These are phyloP conservation scores for Ogataea trehalophila DNA, from an alignment of 805 yeast species.

Conservation along the genomic window DNA sequence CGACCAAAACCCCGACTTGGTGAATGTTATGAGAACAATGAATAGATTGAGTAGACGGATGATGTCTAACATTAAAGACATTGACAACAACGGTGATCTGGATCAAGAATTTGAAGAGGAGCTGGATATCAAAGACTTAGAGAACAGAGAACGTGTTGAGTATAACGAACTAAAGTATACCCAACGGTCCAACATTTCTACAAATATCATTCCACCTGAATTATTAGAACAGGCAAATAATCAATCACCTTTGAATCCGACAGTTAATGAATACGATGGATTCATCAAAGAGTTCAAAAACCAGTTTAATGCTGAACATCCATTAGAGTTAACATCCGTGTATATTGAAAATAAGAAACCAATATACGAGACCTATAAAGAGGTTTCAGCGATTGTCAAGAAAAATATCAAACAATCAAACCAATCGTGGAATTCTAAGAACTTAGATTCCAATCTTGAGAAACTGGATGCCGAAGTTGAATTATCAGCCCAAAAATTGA, in stretches of 20 bases:
- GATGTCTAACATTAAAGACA: slow-evolving; percentile 52
- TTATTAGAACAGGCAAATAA: slow-evolving; percentile 10
- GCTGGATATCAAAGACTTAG: slow-evolving; percentile 47
- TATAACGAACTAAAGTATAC: slow-evolving; percentile 44
- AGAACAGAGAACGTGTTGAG: slow-evolving; percentile 41
- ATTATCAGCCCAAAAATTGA: slow-evolving; percentile 26
- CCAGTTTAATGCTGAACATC: slow-evolving; percentile 16
- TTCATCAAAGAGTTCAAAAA: slow-evolving; percentile 18
- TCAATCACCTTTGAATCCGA: slow-evolving; percentile 27
- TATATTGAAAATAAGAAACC: slow-evolving; percentile 27
- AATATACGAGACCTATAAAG: slow-evolving; percentile 39
- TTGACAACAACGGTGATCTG: slow-evolving; percentile 30
- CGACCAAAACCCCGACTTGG: slow-evolving; percentile 59
- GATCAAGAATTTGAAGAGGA: slow-evolving; percentile 40
- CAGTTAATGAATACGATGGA: slow-evolving; percentile 22
- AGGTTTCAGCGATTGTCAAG: slow-evolving; percentile 44
- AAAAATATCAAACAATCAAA: slow-evolving; percentile 51
- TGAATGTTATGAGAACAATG: slow-evolving; percentile 80
- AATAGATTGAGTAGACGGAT: slow-evolving; percentile 80
- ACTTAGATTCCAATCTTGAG: slow-evolving; percentile 14
- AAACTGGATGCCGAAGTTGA: slow-evolving; percentile 30
- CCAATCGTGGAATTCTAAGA: slow-evolving; percentile 34
- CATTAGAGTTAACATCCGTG: slow-evolving; percentile 22
- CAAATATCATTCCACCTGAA: slow-evolving; percentile 23
- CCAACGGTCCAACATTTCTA: slow-evolving; percentile 24